phyloP scores from a whole-genome alignment of 1,284 basidiomycete genomes.

The Flammula alnicola region DNA sequence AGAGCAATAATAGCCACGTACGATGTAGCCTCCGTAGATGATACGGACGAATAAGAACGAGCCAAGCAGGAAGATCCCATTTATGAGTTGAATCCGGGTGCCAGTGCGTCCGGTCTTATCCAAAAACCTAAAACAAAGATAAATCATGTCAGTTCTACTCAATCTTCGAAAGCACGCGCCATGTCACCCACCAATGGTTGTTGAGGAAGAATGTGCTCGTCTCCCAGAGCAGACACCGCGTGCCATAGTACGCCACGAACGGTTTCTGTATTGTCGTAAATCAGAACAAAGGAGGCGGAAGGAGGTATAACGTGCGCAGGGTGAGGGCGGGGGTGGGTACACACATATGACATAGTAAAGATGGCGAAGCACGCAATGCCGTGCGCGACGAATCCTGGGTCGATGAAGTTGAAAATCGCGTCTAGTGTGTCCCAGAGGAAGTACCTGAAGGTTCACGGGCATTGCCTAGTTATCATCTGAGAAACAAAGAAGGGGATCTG shows the following conservation, averaged over 20 bases:
- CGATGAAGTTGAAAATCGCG: conserved; percentile 56
- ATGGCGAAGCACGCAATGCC: conserved; percentile 66
- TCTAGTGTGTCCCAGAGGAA: conserved; percentile 72
- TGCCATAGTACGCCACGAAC: conserved; percentile 73
- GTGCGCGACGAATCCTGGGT: conserved; percentile 67
- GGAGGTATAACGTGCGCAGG: background rate
- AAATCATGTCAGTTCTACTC: background rate
- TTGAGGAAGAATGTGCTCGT: conserved; percentile 80
- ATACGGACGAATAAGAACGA: conserved; percentile 69
- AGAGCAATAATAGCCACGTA: conserved; percentile 36
- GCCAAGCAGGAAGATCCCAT: conserved; percentile 63
- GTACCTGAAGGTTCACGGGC: conserved; percentile 38
- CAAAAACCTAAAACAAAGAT: conserved; percentile 55
- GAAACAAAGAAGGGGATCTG: conserved; percentile 1
- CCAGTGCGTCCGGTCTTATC: conserved; percentile 77
- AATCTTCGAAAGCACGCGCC: background rate
- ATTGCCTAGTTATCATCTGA: background rate
- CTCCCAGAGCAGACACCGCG: conserved; percentile 79
- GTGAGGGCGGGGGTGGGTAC: conserved; percentile 37
- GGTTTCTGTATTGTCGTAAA: conserved; percentile 54
- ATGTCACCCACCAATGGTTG: conserved; percentile 65
- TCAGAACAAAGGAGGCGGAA: conserved; percentile 14
- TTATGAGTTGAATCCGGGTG: conserved; percentile 63
- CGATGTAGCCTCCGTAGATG: conserved; percentile 67
- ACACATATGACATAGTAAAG: conserved; percentile 64